Evolutionary conservation across 2,329 filamentous ascomycete species (phyloP), one percentile per base, ranked within the genome.

Genomic region (Pseudogymnoascus verrucosus): DNA sequence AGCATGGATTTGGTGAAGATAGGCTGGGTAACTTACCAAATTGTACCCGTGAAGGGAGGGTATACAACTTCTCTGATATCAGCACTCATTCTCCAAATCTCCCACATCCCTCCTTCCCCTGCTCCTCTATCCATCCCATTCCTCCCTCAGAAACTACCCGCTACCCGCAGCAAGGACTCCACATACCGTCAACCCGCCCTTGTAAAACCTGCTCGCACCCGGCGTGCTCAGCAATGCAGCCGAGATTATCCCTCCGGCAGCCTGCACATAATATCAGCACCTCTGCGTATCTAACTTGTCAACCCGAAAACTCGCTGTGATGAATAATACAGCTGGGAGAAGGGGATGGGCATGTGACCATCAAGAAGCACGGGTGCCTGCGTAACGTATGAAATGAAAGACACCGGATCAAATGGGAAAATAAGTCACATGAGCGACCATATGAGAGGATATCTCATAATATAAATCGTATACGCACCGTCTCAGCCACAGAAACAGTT

Each of bases 241-340:
- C 57, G 82, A 85, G 64, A 87, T 82, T 31, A 89, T 78, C 12
- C 85, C 85, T 36, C 85, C 85, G 7, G 85, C 82, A 59, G 84
- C 85, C 80, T 83, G 60, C 26, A 31, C 19, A n/a, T 26, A 7
- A 3, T n/a, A 57, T 57, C 26, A 57, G 47, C 10, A 31, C 12
- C 11, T 10, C 8, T 16, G n/a, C 37, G 8, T 40, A 8, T 7
- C n/a, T 4, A 57, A 23, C 12, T 23, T 10, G 19, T n/a, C 47
- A 12, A 2, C 7, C 28, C 10, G 28, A 31, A 31, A 21, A 19
- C 19, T 19, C 19, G 19, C 19, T 19, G 19, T 19, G 19, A 19
- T 19, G 19, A 19, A 19, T 19, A 19, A 19, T 19, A 19, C 19
- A 19, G 19, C 19, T 19, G 19, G 19, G 19, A 19, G 19, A 19